phyloP scores from a whole-genome alignment of 768 basidiomycete genomes.

The Exsudoporus frostii region DNA sequence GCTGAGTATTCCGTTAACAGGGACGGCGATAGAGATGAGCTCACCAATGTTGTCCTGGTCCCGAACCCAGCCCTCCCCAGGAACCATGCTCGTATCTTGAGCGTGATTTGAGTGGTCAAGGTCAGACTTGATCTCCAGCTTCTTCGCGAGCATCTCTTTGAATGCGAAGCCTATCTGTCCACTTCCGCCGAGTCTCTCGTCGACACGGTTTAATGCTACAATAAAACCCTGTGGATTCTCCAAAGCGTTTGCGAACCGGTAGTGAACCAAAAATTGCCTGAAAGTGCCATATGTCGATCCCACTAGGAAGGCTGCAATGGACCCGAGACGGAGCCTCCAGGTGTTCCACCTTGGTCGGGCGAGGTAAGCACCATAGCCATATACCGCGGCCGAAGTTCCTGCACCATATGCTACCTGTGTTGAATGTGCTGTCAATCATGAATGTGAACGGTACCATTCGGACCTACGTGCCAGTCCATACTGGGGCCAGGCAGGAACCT shows the following conservation, averaged over 20 bases:
- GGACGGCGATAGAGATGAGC: not conserved
- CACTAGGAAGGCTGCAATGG: slow-evolving; percentile 21
- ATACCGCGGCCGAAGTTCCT: slow-evolving; percentile 23
- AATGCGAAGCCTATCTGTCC: slow-evolving; percentile 28
- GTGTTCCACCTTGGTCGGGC: slow-evolving; percentile 29
- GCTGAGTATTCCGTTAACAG: not conserved
- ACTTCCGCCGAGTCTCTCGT: slow-evolving; percentile 30
- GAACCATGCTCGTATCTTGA: slow-evolving; percentile 3
- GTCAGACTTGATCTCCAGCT: slow-evolving; percentile 7
- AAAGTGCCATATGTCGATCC: slow-evolving; percentile 36
- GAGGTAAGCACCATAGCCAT: slow-evolving; percentile 24
- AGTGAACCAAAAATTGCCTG: slow-evolving; percentile 28
- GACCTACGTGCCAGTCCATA: slow-evolving; percentile 40
- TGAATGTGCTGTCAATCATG: slow-evolving; percentile 1
- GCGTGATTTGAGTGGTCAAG: not conserved
- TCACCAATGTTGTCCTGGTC: slow-evolving; percentile 13
- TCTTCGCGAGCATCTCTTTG: slow-evolving; percentile 21
- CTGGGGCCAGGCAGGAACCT: slow-evolving; percentile 51
- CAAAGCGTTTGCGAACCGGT: slow-evolving; percentile 29
- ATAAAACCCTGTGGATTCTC: slow-evolving; percentile 32
- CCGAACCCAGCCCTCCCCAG: slow-evolving; percentile 19
- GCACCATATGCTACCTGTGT: slow-evolving; percentile 21
- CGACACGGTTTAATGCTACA: slow-evolving; percentile 29
- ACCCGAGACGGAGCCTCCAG: slow-evolving; percentile 24
- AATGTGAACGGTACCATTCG: not conserved